A percentile compares a stretch with the other conserved stretches of the same genome.
phyloP scores from a whole-genome alignment of 2,329 filamentous ascomycete genomes.

The Ophiostoma tasmaniense region DNA sequence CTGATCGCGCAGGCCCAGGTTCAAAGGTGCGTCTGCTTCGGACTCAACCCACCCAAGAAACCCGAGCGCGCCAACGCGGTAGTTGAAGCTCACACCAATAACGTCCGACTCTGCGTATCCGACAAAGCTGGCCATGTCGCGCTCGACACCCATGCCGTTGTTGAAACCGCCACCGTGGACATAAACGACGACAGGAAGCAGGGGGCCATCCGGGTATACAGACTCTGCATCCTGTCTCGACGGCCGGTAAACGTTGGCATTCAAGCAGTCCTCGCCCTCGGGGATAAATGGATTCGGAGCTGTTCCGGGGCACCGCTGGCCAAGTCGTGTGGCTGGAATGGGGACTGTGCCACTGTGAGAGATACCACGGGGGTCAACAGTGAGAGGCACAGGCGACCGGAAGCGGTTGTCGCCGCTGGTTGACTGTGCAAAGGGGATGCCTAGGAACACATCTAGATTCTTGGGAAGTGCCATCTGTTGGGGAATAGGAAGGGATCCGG shows the following conservation, averaged over 20 bases:
- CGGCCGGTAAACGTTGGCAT: constrained; percentile 41
- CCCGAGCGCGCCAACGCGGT: constrained; percentile 59
- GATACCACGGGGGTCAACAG: constrained; percentile 10
- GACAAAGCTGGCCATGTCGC: constrained; percentile 55
- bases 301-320: constrained; percentile 20
- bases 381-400: constrained; percentile 32
- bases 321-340: constrained; percentile 14
- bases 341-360: not conserved
- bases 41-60: constrained; percentile 44
- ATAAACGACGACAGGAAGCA: constrained; percentile 47
- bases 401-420: constrained; percentile 38
- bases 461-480: constrained; percentile 19
- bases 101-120: constrained; percentile 45
- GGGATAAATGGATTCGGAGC: constrained; percentile 14
- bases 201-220: constrained; percentile 13
- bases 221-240: constrained; percentile 10
- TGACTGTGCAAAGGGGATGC: constrained; percentile 41
- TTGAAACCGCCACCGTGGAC: constrained; percentile 58
- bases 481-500: not conserved
- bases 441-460: constrained; percentile 39
- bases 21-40: constrained; percentile 37
- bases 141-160: constrained; percentile 42
- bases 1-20: constrained; percentile 58
- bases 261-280: constrained; percentile 44
- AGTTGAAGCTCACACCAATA: constrained; percentile 52